These are phyloP conservation scores for Dillenia suffruticosa DNA, from an alignment of 164 flowering plant genomes.

Conservation along the genomic window DNA sequence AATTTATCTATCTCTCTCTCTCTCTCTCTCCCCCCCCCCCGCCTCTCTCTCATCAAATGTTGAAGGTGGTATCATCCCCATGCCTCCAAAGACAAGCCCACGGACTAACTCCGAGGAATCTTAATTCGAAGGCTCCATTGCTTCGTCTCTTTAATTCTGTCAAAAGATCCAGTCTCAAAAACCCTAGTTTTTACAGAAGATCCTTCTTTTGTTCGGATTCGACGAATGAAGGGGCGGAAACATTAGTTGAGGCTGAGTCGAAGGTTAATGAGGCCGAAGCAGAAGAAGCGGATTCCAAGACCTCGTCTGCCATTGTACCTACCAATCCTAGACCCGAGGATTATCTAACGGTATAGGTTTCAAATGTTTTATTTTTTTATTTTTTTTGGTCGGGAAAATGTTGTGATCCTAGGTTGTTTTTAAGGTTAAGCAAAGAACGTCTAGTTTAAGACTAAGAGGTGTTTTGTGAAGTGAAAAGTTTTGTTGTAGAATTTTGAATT, in stretches of 20 bases:
- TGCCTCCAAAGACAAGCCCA: conserved; percentile 16
- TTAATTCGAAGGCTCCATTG: conserved; percentile 21
- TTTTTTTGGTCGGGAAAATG: neutral
- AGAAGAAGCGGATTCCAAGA: conserved; percentile 39
- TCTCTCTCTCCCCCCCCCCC: conserved; percentile 53
- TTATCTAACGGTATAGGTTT: conserved; percentile 53
- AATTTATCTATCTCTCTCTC: conserved; percentile 33
- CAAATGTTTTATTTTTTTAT: neutral
- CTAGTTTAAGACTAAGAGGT: no score
- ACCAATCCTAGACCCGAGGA: conserved; percentile 76
- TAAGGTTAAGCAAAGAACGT: no score
- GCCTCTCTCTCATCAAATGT: conserved; percentile 41
- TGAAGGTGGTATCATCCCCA: conserved; percentile 42
- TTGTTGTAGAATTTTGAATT: neutral
- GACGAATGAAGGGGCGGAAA: conserved; percentile 44
- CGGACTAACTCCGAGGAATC: conserved; percentile 4
- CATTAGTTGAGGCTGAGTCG: conserved; percentile 25
- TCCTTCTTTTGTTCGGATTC: conserved; percentile 66
- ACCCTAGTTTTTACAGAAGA: conserved; percentile 23
- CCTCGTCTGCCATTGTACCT: conserved; percentile 68
- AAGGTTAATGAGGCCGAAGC: conserved; percentile 9
- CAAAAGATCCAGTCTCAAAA: conserved; percentile 22
- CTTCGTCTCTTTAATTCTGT: conserved; percentile 36
- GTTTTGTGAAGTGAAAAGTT: neutral
- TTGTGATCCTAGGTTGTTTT: conserved; percentile 1